These are phyloP conservation scores for Fraxinus cuspidata DNA, from an alignment of 257 asterid species.

Conservation along the genomic window DNA sequence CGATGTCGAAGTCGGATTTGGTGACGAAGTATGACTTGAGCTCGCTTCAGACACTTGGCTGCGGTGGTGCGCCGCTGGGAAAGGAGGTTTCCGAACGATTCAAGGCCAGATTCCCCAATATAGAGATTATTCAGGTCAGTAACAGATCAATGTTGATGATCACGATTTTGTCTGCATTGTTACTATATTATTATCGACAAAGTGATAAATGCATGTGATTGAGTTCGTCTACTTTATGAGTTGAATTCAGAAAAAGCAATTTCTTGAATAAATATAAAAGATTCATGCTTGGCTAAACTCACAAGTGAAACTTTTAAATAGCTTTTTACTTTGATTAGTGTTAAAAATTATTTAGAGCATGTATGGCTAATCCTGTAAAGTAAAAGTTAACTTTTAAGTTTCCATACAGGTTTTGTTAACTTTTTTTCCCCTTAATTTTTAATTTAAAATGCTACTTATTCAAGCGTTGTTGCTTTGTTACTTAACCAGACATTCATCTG, in stretches of 20 bases:
- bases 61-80: slow-evolving; percentile 98
- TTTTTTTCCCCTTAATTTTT: too few relatives aligned
- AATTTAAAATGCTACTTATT: too few relatives aligned
- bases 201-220: not conserved
- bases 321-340: not conserved
- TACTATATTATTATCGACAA: not conserved
- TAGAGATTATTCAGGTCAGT: slow-evolving; percentile 60
- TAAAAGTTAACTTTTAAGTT: not conserved
- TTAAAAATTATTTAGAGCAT: too few relatives aligned
- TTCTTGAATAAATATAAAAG: not conserved
- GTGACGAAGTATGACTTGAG: slow-evolving; percentile 62
- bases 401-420: too few relatives aligned
- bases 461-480: not conserved
- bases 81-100: slow-evolving; percentile 68
- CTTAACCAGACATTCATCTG: not conserved
- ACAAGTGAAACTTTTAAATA: not conserved
- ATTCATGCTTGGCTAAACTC: not conserved
- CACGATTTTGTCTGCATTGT: not conserved
- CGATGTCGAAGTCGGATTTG: slow-evolving; percentile 74
- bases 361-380: not conserved
- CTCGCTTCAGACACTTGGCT: slow-evolving; percentile 57
- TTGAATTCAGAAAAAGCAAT: not conserved
- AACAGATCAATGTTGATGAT: slow-evolving; percentile 12
- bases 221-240: not conserved
- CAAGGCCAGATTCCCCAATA: slow-evolving; percentile 56